Evolutionary conservation across 176 grass and related monocot genomes (phyloP), one percentile per base, ranked within the genome.

Genomic region (Luzula sylvatica): DNA sequence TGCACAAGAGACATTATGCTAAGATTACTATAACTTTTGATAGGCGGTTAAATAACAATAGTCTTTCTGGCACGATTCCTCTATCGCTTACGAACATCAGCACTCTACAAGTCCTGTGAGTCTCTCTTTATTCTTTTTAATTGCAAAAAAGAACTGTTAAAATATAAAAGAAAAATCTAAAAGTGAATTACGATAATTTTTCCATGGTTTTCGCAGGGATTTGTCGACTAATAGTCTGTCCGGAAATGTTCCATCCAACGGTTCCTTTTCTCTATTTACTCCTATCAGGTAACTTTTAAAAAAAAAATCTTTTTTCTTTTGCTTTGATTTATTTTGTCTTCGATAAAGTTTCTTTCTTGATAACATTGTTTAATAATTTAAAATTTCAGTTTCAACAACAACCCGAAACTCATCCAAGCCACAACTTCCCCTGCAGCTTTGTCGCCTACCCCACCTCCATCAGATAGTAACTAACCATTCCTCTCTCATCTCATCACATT

Each of bases 11-110:
- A 55, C 20, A n/a, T 40, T 56, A 12, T 27, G 24, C 46, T 23
- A 26, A 50, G 56, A 51, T 15, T 60, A 42, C 55, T 55, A 52
- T 50, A 30, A 11, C 40, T 88, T 43, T 38, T 52, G 71, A 87
- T 61, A 87, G 83, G 61, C 83, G 83, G 69, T 70, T 88, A 48
- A 88, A 88, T 55, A 88, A 88, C 78, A 88, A 88, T 68, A 88
- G 42, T 17, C 29, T 88, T 59, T 53, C 29, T 2, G 65, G 74
- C 42, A 57, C 18, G 57, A 88, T 88, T 46, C 83, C 83, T 32
- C 11, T 48, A 25, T 83, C 78, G 38, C 47, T 88, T 46, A 88
- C 66, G n/a, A 63, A 62, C 23, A 88, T 88, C 61, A 43, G 20
- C 26, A 64, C 74, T 27, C 78, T 88, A 24, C 84, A 88, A 75